Percentiles rank a stretch among this genome's conserved stretches.
These are phyloP conservation scores for Alternaria arbusti DNA, from an alignment of 2,329 filamentous ascomycete genomes.

Conservation along the genomic window DNA sequence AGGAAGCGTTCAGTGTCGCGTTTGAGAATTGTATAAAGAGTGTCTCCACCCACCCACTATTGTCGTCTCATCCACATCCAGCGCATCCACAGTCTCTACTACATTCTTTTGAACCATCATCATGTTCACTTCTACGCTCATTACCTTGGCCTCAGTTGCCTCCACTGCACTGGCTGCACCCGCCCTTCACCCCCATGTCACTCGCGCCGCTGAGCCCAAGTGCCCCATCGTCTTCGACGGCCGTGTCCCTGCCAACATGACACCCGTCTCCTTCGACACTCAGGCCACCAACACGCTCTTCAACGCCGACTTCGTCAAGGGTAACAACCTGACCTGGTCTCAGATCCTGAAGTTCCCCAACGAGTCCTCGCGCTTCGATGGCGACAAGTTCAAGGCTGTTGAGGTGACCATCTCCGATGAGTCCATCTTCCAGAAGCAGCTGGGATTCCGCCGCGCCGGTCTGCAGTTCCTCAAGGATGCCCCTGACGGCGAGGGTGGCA, in stretches of 20 bases:
- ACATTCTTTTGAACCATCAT: conserved; percentile 4
- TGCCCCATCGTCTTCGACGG: conserved; percentile 49
- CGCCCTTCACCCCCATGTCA: conserved; percentile 1
- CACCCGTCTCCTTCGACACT: conserved; percentile 41
- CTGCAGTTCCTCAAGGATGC: conserved; percentile 60
- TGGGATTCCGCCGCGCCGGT: conserved; percentile 67
- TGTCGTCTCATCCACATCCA: not conserved
- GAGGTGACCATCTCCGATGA: conserved; percentile 64
- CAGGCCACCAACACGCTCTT: conserved; percentile 51
- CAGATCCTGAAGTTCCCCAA: conserved; percentile 58
- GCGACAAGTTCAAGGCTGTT: conserved; percentile 51
- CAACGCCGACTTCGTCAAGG: conserved; percentile 61
- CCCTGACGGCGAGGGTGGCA: conserved; percentile 59
- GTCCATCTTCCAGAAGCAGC: conserved; percentile 66
- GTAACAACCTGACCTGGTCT: conserved; percentile 60
- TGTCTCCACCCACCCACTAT: not conserved
- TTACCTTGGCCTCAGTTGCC: conserved; percentile 29
- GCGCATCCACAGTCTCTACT: conserved; percentile 8
- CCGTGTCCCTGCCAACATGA: conserved; percentile 35
- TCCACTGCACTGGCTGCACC: conserved; percentile 36
- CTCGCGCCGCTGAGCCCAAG: conserved; percentile 24
- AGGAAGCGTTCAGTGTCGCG: not conserved
- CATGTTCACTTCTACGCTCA: conserved; percentile 34
- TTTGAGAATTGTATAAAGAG: conserved; percentile 22
- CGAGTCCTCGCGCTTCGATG: conserved; percentile 57